Evolutionary conservation across 1,284 basidiomycete genomes (phyloP), one percentile per base, ranked within the genome.

Genomic region (Apiotrichum domesticum): DNA sequence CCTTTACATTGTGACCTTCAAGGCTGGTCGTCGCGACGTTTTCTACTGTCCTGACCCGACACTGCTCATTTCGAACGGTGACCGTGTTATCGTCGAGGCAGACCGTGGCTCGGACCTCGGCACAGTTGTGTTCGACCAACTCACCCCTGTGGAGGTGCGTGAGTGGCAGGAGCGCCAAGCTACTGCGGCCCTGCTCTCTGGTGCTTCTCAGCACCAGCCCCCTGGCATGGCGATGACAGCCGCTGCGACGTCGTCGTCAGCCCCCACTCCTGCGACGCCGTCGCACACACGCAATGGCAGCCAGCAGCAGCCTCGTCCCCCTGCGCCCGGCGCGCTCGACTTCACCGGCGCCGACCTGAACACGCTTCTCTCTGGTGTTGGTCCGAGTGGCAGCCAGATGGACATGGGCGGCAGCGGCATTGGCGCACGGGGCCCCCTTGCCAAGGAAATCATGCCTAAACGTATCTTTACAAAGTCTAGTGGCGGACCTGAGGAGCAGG

Each of bases 1-100:
- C n/a, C 82, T 98, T 4, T 98, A 85, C 80, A 94, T 98, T 67
- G 89, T 98, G 66, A 90, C 96, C 71, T 98, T 98, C 81, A 98
- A 98, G 79, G 92, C 92, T 0, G 91, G 91, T 0, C 84, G 95
- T 34, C 94, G 92, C 59, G 95, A 98, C 74, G 79, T 98, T 37
- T 96, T 92, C 76, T 98, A 95, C 77, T 82, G 87, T 64, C 85
- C 85, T 3, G 86, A 90, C 66, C 78, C 83, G 15, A 73, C 79
- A 7, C 70, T 78, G 51, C 77, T 74, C 7, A 78, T 79, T 56
- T 75, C 79, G 35, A 82, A 88, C 64, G 94, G 91, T 3, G 95
- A 98, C 72, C 78, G 94, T 45, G 95, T 98, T 55, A 92, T 98
- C 63, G 95, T 98, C 14, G 95, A 78, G 76, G 95, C 93, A 7